phyloP scores from a whole-genome alignment of 2,329 filamentous ascomycete species.

The Colletotrichum salicis region DNA sequence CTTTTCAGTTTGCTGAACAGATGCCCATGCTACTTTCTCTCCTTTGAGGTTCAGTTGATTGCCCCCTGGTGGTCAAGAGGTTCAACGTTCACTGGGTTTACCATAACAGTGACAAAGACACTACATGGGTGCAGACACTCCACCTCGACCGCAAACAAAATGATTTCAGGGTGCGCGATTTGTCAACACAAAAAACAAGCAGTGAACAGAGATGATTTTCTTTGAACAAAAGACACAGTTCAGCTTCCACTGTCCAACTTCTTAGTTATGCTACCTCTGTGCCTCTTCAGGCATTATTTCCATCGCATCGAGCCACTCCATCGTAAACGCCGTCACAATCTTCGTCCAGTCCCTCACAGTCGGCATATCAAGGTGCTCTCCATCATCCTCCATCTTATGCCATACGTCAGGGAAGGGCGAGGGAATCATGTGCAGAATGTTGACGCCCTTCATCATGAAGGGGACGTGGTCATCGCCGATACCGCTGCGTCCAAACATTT shows the following conservation, averaged over 20 bases:
- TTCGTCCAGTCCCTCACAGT: slow-evolving; percentile 82
- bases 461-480: slow-evolving; percentile 82
- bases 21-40: no score
- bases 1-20: no score
- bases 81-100: no score
- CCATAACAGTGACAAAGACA: no score
- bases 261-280: background rate
- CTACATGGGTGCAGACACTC: no score
- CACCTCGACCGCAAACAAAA: no score
- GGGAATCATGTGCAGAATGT: slow-evolving; percentile 80
- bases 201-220: background rate
- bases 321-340: slow-evolving; percentile 77
- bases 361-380: slow-evolving; percentile 74
- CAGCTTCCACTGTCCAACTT: background rate
- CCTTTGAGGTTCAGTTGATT: no score
- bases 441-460: slow-evolving; percentile 79
- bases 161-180: no score
- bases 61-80: no score
- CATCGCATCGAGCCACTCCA: slow-evolving; percentile 82
- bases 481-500: slow-evolving; percentile 45
- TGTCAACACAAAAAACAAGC: no score
- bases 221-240: background rate
- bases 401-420: slow-evolving; percentile 77
- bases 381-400: slow-evolving; percentile 79
- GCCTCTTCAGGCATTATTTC: slow-evolving; percentile 45